Evolutionary conservation across 2,329 filamentous ascomycete species (phyloP).

Genomic region (Incumbomyces lentus): DNA sequence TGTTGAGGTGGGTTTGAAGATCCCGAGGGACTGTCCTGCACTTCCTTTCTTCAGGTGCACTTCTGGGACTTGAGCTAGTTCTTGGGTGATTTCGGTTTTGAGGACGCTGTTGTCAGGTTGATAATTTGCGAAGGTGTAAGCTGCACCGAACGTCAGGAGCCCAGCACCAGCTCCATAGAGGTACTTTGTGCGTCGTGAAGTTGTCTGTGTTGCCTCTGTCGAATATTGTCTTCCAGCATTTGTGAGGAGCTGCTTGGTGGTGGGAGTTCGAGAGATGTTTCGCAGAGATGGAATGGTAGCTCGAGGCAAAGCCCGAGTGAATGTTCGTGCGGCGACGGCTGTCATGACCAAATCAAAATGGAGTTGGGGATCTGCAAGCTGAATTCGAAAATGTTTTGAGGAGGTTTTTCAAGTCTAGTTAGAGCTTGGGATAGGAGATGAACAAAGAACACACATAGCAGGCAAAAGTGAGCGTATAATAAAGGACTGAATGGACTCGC

Average conservation of each 20-base stretch:
- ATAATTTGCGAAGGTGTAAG: slow-evolving; percentile 46
- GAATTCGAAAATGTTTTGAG: too few species aligned
- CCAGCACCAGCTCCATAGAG: slow-evolving; percentile 48
- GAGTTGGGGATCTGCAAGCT: too few species aligned
- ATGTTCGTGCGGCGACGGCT: slow-evolving; percentile 33
- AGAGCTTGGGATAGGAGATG: too few species aligned
- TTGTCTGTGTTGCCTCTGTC: slow-evolving; percentile 49
- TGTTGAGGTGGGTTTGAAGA: slow-evolving; percentile 64
- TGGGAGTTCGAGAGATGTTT: slow-evolving; percentile 44
- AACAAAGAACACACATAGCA: too few species aligned
- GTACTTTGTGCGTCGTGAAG: slow-evolving; percentile 41
- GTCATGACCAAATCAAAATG: slow-evolving; percentile 9
- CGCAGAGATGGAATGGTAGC: slow-evolving; percentile 26
- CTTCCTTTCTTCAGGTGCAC: slow-evolving; percentile 34
- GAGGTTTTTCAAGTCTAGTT: too few species aligned
- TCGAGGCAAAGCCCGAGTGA: slow-evolving; percentile 34
- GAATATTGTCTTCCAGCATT: slow-evolving; percentile 66
- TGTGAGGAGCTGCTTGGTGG: slow-evolving; percentile 57
- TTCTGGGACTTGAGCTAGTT: slow-evolving; percentile 30
- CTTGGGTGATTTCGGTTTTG: neutral
- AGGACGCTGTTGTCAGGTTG: slow-evolving; percentile 22
- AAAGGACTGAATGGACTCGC: too few species aligned
- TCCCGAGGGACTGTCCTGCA: slow-evolving; percentile 35
- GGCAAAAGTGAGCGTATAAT: too few species aligned
- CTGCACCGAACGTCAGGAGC: slow-evolving; percentile 55